Base-by-base conservation (phyloP, 1,139 yeast genomes). In the Candida sp. region DNA sequence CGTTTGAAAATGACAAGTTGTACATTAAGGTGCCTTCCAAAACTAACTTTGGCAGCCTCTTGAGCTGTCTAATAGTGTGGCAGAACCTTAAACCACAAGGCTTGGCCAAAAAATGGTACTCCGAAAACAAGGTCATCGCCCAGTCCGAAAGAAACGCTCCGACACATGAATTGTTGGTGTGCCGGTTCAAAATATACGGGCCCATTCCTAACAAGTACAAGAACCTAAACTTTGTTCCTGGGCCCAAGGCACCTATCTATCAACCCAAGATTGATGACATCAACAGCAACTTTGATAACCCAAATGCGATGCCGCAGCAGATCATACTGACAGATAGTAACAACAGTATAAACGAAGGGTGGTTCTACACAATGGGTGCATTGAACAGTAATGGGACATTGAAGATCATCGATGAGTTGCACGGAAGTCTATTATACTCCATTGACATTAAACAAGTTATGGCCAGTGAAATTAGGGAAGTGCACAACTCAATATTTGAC, bases 361-460 rank as follows among this genome's bases (percentile, higher is more conserved):
- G 97, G 97, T 87, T 86, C 60, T 81, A 78, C 48, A 85, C 90
- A 1, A 85, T 86, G 82, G 96, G 94, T 1, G 86, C 85, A 8
- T 66, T 90, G 47, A 84, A 82, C 58, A 80, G 87, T 3, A 77
- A 84, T 59, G 97, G 97, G 5, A 63, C 75, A 7, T 72, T 91
- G 50, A 84, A 87, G 58, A 66, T 90, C 42, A 70, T 87, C 35
- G 72, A 83, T 38, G 92, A 87, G 61, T 73, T 78, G 47, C 92
- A 88, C 65, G 92, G 94, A 0, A 74, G 86, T 2, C 60, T 83
- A n/a, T 67, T 89, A 2, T 87, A 85, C 62, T 74, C 88, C 0
- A 68, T 90, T 11, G 86, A 90, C 62, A 69, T 90, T 26, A 79
- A 80, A 34, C 62, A 69, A 7, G 65, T 90, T 22, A 71, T 83